Evolutionary conservation across 768 basidiomycete species (phyloP).

Genomic region (Trametes cubensis): DNA sequence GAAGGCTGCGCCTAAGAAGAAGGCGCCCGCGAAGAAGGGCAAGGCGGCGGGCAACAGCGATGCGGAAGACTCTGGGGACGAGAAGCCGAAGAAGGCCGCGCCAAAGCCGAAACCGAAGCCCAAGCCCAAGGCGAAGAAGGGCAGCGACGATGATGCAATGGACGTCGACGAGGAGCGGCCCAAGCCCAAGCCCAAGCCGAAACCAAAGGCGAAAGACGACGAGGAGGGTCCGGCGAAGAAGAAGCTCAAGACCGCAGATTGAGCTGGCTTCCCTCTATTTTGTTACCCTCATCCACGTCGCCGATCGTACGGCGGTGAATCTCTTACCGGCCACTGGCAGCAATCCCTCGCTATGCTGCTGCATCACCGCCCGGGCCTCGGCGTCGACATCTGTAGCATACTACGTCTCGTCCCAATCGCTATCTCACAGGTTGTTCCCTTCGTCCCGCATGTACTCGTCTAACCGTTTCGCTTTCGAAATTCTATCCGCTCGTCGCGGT

Average conservation of each 20-base stretch:
- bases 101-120: constrained; percentile 58
- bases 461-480: constrained; percentile 4
- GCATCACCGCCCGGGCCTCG: too few species aligned
- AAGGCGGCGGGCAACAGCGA: constrained; percentile 34
- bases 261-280: constrained; percentile 5
- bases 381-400: constrained; percentile 10
- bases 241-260: constrained; percentile 65
- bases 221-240: constrained; percentile 68
- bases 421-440: neutral
- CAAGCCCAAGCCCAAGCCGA: constrained; percentile 46
- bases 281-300: neutral
- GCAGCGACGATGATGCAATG: constrained; percentile 43
- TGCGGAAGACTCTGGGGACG: constrained; percentile 41
- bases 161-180: constrained; percentile 41
- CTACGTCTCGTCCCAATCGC: neutral
- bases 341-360: too few species aligned
- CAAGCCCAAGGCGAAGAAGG: constrained; percentile 49
- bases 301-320: neutral
- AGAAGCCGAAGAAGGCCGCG: constrained; percentile 50
- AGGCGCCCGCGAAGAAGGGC: constrained; percentile 35
- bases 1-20: constrained; percentile 44
- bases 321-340: too few species aligned
- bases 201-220: constrained; percentile 45
- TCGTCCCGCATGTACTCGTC: constrained; percentile 7
- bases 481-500: constrained; percentile 3